Base-by-base conservation (phyloP, 306 rosid species). In the Cucurbita ficifolia region DNA sequence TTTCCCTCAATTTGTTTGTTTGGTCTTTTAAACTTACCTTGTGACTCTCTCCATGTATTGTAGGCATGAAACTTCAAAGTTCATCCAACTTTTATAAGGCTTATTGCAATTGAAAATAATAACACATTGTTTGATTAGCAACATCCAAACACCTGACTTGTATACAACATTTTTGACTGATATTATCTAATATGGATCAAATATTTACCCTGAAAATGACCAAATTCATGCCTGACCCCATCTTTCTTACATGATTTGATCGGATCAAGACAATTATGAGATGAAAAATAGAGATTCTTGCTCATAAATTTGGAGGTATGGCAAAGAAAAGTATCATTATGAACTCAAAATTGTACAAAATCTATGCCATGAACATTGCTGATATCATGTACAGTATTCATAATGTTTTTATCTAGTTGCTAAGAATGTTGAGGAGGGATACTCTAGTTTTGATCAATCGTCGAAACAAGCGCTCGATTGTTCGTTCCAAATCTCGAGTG, bases 381-480 rank as follows among this genome's bases (percentile, higher is more conserved):
- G 49, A 51, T 54, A 53, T 36, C 75, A 50, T 52, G 45, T 50
- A 70, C 48, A 71, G 29, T 50, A 70, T 8, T 38, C 33, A 33
- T 7, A 50, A 70, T 48, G 16, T 7, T 50, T 22, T 24, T 40
- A 14, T 59, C 68, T 74, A 60, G 72, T 83, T 78, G 77, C 76
- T 83, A 43, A 83, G 81, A 60, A 78, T 81, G 81, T 84, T 84
- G 67, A 84, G 85, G 68, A 84, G 81, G 67, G 87, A 74, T 70
- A 81, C 85, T 78, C 87, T 84, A 9, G 70, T 81, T 64, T 73
- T 78, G 68, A 84, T 81, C 61, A 84, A 69, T 46, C 85, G 83
- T 69, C 85, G 73, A 49, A 84, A 84, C 46, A 84, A 19, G 58
- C 76, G 24, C 36, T 84, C 87, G 0, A 81, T 76, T 7, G 76